Evolutionary conservation across 192 early-diverging fungal species (phyloP).

Genomic region (Backusella circina): DNA sequence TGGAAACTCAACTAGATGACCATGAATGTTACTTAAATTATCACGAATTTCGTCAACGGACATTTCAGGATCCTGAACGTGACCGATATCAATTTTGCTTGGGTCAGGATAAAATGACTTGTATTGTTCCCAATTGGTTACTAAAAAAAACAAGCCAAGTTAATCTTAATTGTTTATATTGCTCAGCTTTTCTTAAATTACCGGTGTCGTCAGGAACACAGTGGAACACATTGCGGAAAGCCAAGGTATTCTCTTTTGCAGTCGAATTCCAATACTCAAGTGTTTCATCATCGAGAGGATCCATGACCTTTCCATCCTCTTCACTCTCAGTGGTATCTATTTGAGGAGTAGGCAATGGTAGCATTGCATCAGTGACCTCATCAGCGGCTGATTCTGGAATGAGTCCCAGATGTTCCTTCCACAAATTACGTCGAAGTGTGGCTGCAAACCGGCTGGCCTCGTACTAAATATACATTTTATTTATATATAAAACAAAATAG

Average conservation of each 20-base stretch:
- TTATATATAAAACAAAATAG: neutral
- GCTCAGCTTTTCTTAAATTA: slow-evolving; percentile 22
- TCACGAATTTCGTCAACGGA: slow-evolving; percentile 38
- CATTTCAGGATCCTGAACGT: slow-evolving; percentile 43
- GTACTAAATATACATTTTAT: slow-evolving; percentile 40
- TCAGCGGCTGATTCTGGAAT: slow-evolving; percentile 43
- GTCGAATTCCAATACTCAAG: slow-evolving; percentile 59
- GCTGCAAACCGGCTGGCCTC: slow-evolving; percentile 72
- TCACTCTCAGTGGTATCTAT: slow-evolving; percentile 25
- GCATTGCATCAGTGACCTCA: slow-evolving; percentile 29
- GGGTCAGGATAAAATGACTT: slow-evolving; percentile 45
- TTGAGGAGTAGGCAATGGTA: slow-evolving; percentile 28
- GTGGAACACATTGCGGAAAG: slow-evolving; percentile 79
- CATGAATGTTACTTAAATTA: slow-evolving; percentile 40
- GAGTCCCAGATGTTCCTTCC: slow-evolving; percentile 81
- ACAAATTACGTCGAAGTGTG: slow-evolving; percentile 70
- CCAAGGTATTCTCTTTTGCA: slow-evolving; percentile 61
- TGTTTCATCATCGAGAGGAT: slow-evolving; percentile 68
- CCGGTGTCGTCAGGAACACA: slow-evolving; percentile 80
- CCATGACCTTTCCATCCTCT: slow-evolving; percentile 46
- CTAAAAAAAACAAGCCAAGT: slow-evolving; percentile 1
- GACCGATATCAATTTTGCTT: slow-evolving; percentile 40
- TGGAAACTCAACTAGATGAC: slow-evolving; percentile 57
- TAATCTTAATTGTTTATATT: slow-evolving; percentile 24
- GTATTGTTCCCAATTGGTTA: slow-evolving; percentile 50